Percentiles rank a stretch among this genome's conserved stretches.
Evolutionary conservation across 345 rosid species (phyloP).

Genomic region (Odontarrhena argentea): DNA sequence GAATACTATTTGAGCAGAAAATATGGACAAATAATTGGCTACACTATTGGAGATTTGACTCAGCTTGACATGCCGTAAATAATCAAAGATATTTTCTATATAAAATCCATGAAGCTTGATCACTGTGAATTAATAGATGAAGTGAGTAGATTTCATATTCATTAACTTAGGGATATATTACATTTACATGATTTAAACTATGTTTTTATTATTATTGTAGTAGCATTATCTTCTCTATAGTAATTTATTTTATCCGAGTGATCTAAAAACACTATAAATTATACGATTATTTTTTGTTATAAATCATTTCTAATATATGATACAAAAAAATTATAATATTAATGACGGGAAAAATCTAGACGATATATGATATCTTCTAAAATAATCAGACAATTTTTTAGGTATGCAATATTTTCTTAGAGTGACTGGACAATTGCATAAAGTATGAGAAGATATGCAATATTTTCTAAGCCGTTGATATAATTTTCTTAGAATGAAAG

Average conservation of each 20-base stretch:
- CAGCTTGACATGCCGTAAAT: conserved; percentile 22
- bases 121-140: not conserved
- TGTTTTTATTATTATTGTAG: not conserved
- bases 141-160: not conserved
- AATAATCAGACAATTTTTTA: no score
- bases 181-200: not conserved
- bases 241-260: no score
- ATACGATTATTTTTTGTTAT: no score
- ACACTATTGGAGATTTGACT: conserved; percentile 22
- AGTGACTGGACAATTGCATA: not conserved
- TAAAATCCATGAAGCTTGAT: not conserved
- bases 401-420: not conserved
- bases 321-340: no score
- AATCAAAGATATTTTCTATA: conserved; percentile 14
- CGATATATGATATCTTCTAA: no score
- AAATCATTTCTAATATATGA: no score
- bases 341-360: no score
- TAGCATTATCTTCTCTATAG: no score
- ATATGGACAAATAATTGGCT: conserved; percentile 33
- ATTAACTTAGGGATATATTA: not conserved
- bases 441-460: no score
- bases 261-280: no score
- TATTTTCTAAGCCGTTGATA: no score
- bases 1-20: not conserved
- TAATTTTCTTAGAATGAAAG: no score